Evolutionary conservation across 1,139 yeast genomes (phyloP).

Genomic region (Pichia sp.): DNA sequence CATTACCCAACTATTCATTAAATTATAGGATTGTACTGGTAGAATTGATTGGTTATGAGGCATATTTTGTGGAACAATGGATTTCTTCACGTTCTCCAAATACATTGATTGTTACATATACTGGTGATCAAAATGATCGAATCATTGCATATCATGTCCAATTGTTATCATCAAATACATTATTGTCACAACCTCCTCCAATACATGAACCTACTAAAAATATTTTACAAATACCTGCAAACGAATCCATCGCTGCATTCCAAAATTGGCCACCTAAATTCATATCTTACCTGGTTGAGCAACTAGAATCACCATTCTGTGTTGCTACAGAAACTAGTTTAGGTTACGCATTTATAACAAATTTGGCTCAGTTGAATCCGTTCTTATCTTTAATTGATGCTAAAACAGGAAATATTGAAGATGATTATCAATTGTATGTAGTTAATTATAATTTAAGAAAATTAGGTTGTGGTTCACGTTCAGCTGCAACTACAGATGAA

Average conservation of each 20-base stretch:
- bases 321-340: slow-evolving; percentile 45
- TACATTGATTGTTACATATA: slow-evolving; percentile 68
- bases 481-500: slow-evolving; percentile 58
- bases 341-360: slow-evolving; percentile 71
- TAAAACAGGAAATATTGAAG: slow-evolving; percentile 44
- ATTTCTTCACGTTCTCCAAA: slow-evolving; percentile 63
- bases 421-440: slow-evolving; percentile 49
- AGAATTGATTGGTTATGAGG: slow-evolving; percentile 65
- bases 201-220: not conserved
- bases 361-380: slow-evolving; percentile 65
- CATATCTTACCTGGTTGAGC: slow-evolving; percentile 57
- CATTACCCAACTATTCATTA: not conserved
- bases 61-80: slow-evolving; percentile 94
- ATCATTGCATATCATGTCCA: slow-evolving; percentile 53
- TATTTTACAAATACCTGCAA: slow-evolving; percentile 22
- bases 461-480: slow-evolving; percentile 78
- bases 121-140: slow-evolving; percentile 67
- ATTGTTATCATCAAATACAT: not conserved
- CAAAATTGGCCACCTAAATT: slow-evolving; percentile 51
- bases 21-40: slow-evolving; percentile 31
- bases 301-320: slow-evolving; percentile 54
- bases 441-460: slow-evolving; percentile 73
- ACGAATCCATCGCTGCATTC: slow-evolving; percentile 41
- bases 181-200: slow-evolving; percentile 1
- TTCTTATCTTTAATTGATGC: slow-evolving; percentile 69